These are phyloP conservation scores for Trypanosoma avium DNA, from an alignment of 208 protist species.

Conservation along the genomic window DNA sequence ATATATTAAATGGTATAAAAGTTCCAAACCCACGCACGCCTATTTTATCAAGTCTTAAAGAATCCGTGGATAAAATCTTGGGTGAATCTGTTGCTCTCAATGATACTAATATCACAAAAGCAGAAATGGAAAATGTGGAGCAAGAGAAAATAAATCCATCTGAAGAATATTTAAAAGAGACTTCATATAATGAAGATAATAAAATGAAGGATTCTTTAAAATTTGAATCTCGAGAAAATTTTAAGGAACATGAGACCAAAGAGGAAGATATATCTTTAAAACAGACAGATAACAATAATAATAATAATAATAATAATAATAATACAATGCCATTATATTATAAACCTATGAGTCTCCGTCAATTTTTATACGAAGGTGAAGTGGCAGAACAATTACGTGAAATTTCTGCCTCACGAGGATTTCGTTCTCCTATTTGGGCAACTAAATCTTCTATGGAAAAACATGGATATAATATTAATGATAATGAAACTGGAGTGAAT, in stretches of 20 bases:
- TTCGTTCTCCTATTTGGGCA: constrained; percentile 54
- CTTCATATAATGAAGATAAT: neutral
- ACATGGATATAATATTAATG: constrained; percentile 24
- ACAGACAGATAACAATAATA: neutral
- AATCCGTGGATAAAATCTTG: constrained; percentile 10
- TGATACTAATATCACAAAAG: too few species aligned
- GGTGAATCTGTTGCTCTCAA: neutral
- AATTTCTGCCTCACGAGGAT: constrained; percentile 21
- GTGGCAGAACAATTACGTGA: constrained; percentile 23
- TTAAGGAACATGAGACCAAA: too few species aligned
- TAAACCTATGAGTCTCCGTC: constrained; percentile 21
- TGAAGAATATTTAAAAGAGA: neutral
- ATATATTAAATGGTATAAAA: neutral
- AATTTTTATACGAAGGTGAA: constrained; percentile 27
- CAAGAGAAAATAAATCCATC: neutral
- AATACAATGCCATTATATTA: constrained; percentile 9
- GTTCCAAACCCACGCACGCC: neutral
- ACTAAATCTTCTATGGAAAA: constrained; percentile 26
- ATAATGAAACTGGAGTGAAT: constrained; percentile 29
- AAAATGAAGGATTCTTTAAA: too few species aligned
- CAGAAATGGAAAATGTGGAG: neutral
- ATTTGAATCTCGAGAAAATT: too few species aligned
- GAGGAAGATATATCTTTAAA: neutral
- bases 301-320: neutral
- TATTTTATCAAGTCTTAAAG: constrained; percentile 6